Base-by-base conservation (phyloP, 176 grass and related monocot genomes). In the Melocanna baccifera region DNA sequence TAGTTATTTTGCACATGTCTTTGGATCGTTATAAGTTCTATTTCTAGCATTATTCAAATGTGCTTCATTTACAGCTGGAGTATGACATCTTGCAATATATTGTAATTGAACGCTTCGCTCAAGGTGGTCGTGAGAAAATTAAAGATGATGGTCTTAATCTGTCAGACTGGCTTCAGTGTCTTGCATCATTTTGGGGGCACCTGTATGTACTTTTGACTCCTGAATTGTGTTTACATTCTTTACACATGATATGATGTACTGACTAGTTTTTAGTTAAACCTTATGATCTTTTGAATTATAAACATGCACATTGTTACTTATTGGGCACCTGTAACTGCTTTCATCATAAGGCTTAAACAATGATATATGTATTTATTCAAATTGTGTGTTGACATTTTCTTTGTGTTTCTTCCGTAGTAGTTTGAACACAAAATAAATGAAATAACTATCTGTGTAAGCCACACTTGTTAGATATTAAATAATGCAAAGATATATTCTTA, bases 131-230 rank as follows among this genome's bases (percentile, higher is more conserved):
- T 75, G 91, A 92, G 37, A 99, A 94, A 87, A 85, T 99, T 69
- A 99, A 99, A 96, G 97, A 99, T 88, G 90, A 99, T 69, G 97
- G 97, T 40, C 93, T 99, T 76, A 99, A 99, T 91, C 72, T 99
- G 25, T 96, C 93, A 62, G 97, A 99, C 71, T 99, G 97, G 97
- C 97, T 99, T 89, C 97, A 96, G 59, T 96, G 91, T 89, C 93
- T 99, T 89, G 93, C 97, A 89, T 99, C 91, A 67, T 99, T 99
- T 83, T 99, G 93, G 91, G 97, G 97, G 45, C 93, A 95, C 90
- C 87, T 99, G 97, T 99, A 92, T 88, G 93, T 85, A 68, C 28
- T 62, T 87, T 43, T 81, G 19, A 23, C n/a, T 48, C 81, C 19
- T 19, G 45, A 62, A 61, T 19, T 77, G 67, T 86, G 32, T 70